These are phyloP conservation scores for Lachancea kluyveri DNA, from an alignment of 805 yeast species.

Conservation along the genomic window DNA sequence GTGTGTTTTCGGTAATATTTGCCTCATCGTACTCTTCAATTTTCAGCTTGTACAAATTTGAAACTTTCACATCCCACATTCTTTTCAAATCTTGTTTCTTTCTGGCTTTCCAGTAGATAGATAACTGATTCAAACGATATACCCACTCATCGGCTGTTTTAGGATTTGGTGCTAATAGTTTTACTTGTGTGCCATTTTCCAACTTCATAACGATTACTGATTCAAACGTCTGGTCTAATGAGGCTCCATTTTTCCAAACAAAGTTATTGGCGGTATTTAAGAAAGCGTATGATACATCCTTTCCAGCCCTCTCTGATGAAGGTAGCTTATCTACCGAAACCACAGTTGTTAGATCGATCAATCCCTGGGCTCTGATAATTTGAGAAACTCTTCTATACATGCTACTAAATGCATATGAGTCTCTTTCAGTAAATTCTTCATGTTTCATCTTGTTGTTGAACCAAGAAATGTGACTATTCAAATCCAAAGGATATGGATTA, in stretches of 20 bases:
- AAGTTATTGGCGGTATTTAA: constrained; percentile 10
- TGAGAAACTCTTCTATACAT: constrained; percentile 54
- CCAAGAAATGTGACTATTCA: constrained; percentile 56
- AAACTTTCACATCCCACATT: constrained; percentile 33
- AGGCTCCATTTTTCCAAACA: constrained; percentile 16
- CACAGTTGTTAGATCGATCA: constrained; percentile 54
- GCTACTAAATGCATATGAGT: constrained; percentile 56
- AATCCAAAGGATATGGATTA: constrained; percentile 50
- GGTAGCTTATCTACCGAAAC: constrained; percentile 34
- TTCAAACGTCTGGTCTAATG: constrained; percentile 31
- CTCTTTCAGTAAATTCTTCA: constrained; percentile 43
- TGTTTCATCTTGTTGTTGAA: constrained; percentile 33
- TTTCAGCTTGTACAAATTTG: constrained; percentile 42
- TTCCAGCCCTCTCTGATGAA: constrained; percentile 16
- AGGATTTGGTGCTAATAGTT: constrained; percentile 50
- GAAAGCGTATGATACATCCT: constrained; percentile 28
- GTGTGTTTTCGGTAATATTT: constrained; percentile 37
- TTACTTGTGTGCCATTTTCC: constrained; percentile 39
- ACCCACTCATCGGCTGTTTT: constrained; percentile 62
- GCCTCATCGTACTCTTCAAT: constrained; percentile 55
- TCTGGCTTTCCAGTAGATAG: constrained; percentile 54
- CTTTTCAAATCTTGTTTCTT: constrained; percentile 36
- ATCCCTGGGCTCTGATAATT: constrained; percentile 50
- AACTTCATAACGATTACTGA: constrained; percentile 49
- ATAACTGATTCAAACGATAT: constrained; percentile 36